Base-by-base conservation (phyloP, 805 yeast species). In the Candida chilensis region DNA sequence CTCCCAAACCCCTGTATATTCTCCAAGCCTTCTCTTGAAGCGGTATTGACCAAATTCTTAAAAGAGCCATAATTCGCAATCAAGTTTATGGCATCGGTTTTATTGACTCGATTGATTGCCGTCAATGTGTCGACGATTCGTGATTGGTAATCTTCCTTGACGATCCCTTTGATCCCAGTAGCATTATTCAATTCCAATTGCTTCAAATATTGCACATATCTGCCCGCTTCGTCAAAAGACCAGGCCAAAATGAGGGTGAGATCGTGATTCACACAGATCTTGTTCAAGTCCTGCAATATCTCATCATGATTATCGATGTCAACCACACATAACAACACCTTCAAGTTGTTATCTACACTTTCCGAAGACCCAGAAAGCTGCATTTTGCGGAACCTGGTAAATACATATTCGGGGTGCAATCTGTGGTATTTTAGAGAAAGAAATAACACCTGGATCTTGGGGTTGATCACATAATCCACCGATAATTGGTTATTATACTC, bases 391-490 rank as follows among this genome's bases (percentile, higher is more conserved):
- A 60, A 40, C 35, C 80, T 60, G 37, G 71, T 71, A 52, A 71
- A 68, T 3, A 83, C 65, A 41, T 83, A 82, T 40, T 81, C 90
- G 0, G 88, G 86, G 39, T 78, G 80, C 24, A 83, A 54, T 48
- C 80, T 81, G 45, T 80, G 86, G 47, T 82, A 83, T 30, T 78
- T 77, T 28, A 83, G 49, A 1, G 85, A 74, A 3, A 83, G 57
- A 39, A 81, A 80, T 1, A 83, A 41, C 1, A 79, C 67, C 33
- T 69, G 68, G 47, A 73, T 50, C 48, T 68, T 52, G 18, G 76
- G 58, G 33, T 70, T 75, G 11, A 82, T 66, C 29, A 77, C 61
- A 49, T 82, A 83, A 46, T 83, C 94, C 15, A 54, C 57, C 12
- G 61, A 41, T 60, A 81, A 45, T 52, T 67, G 39, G 54, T 63